These are phyloP conservation scores for Acacia concinna DNA, from an alignment of 331 rosid genomes.

Conservation along the genomic window DNA sequence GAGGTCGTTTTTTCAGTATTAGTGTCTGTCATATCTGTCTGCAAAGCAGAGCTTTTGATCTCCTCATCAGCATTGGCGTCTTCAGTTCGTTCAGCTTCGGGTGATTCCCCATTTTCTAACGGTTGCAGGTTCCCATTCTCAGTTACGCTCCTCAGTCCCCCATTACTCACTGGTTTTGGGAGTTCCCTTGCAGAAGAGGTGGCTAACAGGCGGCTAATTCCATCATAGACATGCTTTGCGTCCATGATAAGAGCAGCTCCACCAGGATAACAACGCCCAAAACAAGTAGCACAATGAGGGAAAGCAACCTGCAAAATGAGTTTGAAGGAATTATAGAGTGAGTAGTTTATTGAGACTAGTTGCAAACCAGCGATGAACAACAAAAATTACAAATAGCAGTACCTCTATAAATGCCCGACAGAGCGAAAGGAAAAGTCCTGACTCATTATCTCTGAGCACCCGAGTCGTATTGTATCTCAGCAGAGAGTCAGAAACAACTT, in stretches of 20 bases:
- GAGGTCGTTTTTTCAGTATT: conserved; percentile 37
- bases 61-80: conserved; percentile 40
- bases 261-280: conserved; percentile 92
- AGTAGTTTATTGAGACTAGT: not conserved
- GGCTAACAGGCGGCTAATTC: conserved; percentile 66
- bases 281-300: conserved; percentile 89
- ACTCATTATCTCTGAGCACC: conserved; percentile 76
- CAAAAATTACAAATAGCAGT: conserved; percentile 14
- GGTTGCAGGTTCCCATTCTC: conserved; percentile 62
- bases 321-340: conserved; percentile 19
- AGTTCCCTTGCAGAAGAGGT: conserved; percentile 71
- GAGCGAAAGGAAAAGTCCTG: conserved; percentile 92
- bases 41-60: conserved; percentile 37
- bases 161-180: conserved; percentile 57
- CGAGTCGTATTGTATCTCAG: conserved; percentile 83
- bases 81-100: conserved; percentile 45
- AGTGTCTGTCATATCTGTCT: conserved; percentile 38
- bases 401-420: conserved; percentile 96
- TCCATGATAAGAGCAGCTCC: conserved; percentile 73
- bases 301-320: conserved; percentile 64
- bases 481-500: conserved; percentile 73
- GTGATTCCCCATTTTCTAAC: conserved; percentile 59
- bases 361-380: conserved; percentile 21
- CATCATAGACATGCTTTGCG: conserved; percentile 68
- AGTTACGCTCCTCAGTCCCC: conserved; percentile 42